phyloP scores from a whole-genome alignment of 441 rosid genomes.

The Cnidoscolus chayamansa region DNA sequence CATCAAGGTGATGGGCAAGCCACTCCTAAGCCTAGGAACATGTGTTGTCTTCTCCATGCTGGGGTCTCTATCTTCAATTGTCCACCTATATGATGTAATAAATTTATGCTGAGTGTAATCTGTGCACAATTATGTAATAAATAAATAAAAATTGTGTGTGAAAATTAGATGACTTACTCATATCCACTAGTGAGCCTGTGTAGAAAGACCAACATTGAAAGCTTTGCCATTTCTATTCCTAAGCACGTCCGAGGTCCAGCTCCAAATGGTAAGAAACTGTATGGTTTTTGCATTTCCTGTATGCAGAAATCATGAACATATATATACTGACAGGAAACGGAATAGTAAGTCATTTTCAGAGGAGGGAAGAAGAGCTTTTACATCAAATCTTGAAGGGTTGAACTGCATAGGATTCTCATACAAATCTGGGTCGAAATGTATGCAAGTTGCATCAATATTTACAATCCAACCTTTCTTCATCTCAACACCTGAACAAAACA shows the following conservation, averaged over 20 bases:
- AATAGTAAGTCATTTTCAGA: no score
- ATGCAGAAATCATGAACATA: background rate
- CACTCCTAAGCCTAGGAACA: constrained; percentile 51
- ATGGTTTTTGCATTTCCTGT: constrained; percentile 54
- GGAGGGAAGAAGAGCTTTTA: constrained; percentile 9
- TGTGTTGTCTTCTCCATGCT: constrained; percentile 44
- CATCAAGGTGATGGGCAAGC: constrained; percentile 50
- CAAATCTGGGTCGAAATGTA: constrained; percentile 46
- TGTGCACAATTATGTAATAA: no score
- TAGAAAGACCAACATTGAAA: constrained; percentile 44
- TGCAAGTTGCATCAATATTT: constrained; percentile 46
- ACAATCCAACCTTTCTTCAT: constrained; percentile 62
- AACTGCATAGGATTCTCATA: constrained; percentile 44
- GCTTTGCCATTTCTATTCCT: constrained; percentile 57
- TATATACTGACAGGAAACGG: no score
- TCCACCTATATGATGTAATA: constrained; percentile 40
- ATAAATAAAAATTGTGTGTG: no score
- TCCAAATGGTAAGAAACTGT: constrained; percentile 59
- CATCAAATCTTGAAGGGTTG: constrained; percentile 60
- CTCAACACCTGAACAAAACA: constrained; percentile 32
- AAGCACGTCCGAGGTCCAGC: constrained; percentile 55
- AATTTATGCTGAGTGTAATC: background rate
- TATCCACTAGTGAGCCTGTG: constrained; percentile 45
- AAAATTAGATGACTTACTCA: constrained; percentile 22
- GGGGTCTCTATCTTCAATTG: constrained; percentile 40